A percentile compares a stretch with the other conserved stretches of the same genome.
phyloP scores from a whole-genome alignment of 2,329 filamentous ascomycete species.

The Penicillium thymicola region DNA sequence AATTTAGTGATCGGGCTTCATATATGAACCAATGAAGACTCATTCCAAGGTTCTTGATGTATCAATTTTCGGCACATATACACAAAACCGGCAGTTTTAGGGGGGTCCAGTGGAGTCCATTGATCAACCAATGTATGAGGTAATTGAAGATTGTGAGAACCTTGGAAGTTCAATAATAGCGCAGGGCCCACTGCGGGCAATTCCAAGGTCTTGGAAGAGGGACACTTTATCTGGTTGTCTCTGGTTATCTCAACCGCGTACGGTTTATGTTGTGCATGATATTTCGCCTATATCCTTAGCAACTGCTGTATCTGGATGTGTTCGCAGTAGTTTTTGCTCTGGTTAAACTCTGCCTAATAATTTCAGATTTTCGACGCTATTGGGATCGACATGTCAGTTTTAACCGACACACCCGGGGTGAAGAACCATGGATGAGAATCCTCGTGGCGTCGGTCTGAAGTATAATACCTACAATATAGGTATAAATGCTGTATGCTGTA shows the following conservation, averaged over 20 bases:
- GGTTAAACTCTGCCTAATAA: not conserved
- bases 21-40: not conserved
- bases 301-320: not conserved
- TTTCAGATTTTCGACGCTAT: not conserved
- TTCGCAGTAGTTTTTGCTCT: not conserved
- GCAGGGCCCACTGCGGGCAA: not conserved
- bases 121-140: not conserved
- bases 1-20: not conserved
- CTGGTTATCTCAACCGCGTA: not conserved
- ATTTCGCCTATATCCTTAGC: no score
- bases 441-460: not conserved
- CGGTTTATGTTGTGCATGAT: not conserved
- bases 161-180: not conserved
- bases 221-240: not conserved
- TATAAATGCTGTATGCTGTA: no score
- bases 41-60: not conserved
- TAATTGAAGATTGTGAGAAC: not conserved
- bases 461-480: no score
- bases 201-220: not conserved
- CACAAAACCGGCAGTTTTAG: not conserved
- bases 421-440: not conserved
- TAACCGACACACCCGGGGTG: not conserved
- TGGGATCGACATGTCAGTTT: constrained; percentile 1
- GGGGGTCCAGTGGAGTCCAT: not conserved
- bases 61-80: not conserved